A percentile compares a stretch with the other conserved stretches of the same genome.
phyloP scores from a whole-genome alignment of 164 flowering plant species.

The Liquidambar formosana region DNA sequence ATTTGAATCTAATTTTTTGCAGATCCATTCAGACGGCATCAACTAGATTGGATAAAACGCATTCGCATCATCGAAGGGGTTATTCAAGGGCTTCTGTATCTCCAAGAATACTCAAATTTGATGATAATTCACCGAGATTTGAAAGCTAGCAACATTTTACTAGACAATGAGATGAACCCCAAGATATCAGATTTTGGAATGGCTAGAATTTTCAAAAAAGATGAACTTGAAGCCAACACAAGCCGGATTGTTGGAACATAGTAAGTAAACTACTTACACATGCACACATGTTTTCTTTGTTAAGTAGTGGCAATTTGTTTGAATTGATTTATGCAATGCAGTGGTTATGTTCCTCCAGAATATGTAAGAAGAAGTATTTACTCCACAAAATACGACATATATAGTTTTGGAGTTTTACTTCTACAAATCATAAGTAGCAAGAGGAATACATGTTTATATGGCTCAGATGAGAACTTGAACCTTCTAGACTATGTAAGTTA shows the following conservation, averaged over 20 bases:
- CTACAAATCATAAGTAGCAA: too few relatives aligned
- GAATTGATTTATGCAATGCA: slow-evolving; percentile 19
- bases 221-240: slow-evolving; percentile 27
- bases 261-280: slow-evolving; percentile 21
- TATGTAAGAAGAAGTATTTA: too few relatives aligned
- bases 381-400: slow-evolving; percentile 33
- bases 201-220: slow-evolving; percentile 28
- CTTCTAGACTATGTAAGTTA: slow-evolving; percentile 34
- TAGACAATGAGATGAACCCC: too few relatives aligned
- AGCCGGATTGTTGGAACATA: too few relatives aligned
- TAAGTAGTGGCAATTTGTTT: too few relatives aligned
- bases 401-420: slow-evolving; percentile 36
- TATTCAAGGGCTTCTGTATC: too few relatives aligned
- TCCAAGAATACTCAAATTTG: too few relatives aligned
- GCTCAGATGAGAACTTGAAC: slow-evolving; percentile 7
- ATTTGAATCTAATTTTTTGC: slow-evolving; percentile 5
- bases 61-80: slow-evolving; percentile 34
- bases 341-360: too few relatives aligned
- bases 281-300: slow-evolving; percentile 28
- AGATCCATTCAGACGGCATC: slow-evolving; percentile 21
- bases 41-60: slow-evolving; percentile 27
- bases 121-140: too few relatives aligned
- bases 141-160: too few relatives aligned
- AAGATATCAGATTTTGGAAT: too few relatives aligned
- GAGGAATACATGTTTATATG: slow-evolving; percentile 9